Evolutionary conservation across 768 basidiomycete species (phyloP), one percentile per base, ranked within the genome.

Genomic region (Trametes gibbosa): DNA sequence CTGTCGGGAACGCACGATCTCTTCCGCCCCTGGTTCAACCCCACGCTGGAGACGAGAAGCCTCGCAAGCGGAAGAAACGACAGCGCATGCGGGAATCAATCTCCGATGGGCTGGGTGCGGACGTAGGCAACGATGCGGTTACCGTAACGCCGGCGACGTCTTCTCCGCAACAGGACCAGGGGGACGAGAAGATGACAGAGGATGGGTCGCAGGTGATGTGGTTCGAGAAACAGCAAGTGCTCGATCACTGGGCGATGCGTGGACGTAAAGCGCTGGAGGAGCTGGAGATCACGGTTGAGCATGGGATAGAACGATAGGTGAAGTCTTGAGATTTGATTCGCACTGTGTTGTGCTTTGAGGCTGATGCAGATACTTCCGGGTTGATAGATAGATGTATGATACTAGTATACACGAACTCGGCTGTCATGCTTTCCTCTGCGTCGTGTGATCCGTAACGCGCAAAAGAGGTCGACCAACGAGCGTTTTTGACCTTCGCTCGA

Each of bases 251-350:
- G 88, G 82, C 78, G 0, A 63, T 63, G 37, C 70, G 74, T 13
- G 88, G 88, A 5, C 74, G 80, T 21, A 66, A 63, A 47, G 81
- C 82, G n/a, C 68, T 87, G 54, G 67, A 69, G 4, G 75, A 67
- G 59, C 68, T 89, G 34, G 78, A 75, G 10, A 81, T 89, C 40
- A 72, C 74, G 21, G 67, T 77, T 3, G 68, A 68, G 29, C 76
- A 77, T 68, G 86, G 84, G 7, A 63, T 73, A 19, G 68, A 67
- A 45, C 56, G 62, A 21, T 71, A 58, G 34, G n/a, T 41, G 29
- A 32, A n/a, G n/a, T n/a, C n/a, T n/a, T n/a, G n/a, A n/a, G n/a
- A n/a, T n/a, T n/a, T n/a, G n/a, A n/a, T n/a, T n/a, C n/a, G n/a
- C n/a, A n/a, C n/a, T n/a, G n/a, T n/a, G n/a, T n/a, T n/a, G n/a